Evolutionary conservation across 1,284 basidiomycete species (phyloP), one percentile per base, ranked within the genome.

Genomic region (Lentinus polychrous): DNA sequence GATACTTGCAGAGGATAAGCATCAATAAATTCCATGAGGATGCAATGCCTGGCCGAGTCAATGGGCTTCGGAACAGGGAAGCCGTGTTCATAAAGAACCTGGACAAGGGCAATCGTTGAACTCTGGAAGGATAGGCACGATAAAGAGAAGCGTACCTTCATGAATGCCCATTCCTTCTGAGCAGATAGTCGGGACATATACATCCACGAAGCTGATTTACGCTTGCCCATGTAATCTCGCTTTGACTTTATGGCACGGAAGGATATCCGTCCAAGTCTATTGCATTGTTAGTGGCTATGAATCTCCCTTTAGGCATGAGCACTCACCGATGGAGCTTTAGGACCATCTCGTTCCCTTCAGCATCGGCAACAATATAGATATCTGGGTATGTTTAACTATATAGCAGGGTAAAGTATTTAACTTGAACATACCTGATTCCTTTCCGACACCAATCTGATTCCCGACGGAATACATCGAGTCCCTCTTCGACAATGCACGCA

Each of bases 141-240:
- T n/a, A n/a, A n/a, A n/a, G n/a, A n/a, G n/a, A n/a, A 17, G 41
- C 60, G 32, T 49, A 91, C 93, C 78, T 96, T 96, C 93, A 99
- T 96, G 66, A 98, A 99, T 0, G 92, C 91, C 76, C 86, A 99
- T 66, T 99, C 95, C 65, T 98, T 98, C 69, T 95, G 86, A 4
- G 95, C 95, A 8, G 94, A 88, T 41, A 99, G 70, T 23, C 95
- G 81, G 46, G 92, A 95, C 91, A 99, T 94, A 70, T 97, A 99
- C 94, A 99, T 97, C 95, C 95, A 99, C 24, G 91, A 95, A 0
- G 94, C 94, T 32, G 88, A 92, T 68, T 93, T 93, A 34, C 95
- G 80, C 66, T 95, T 96, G 24, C 94, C 92, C 56, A 99, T 75
- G 66, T 99, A 99, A 65, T 99, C 96, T 55, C 95, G 78, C 66